phyloP scores from a whole-genome alignment of 2,329 filamentous ascomycete species.

The Zymoseptoria pseudotritici region DNA sequence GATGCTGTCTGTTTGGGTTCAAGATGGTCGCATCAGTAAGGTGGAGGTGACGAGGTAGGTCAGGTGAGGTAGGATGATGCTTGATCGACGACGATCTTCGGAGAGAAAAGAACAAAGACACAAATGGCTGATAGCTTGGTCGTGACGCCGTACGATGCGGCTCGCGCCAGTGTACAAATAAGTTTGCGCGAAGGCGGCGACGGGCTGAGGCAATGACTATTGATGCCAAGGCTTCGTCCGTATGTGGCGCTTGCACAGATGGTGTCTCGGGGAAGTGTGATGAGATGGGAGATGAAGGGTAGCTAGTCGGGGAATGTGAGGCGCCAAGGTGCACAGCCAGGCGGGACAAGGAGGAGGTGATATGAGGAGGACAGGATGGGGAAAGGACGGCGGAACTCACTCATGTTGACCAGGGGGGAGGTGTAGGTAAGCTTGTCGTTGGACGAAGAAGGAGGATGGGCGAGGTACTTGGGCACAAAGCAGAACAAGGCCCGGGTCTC shows the following conservation, averaged over 20 bases:
- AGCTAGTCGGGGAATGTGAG: background rate
- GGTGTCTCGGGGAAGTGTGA: background rate
- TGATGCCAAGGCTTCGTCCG: background rate
- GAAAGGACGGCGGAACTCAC: slow-evolving; percentile 1
- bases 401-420: slow-evolving; percentile 1
- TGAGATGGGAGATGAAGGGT: background rate
- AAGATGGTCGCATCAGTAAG: slow-evolving; percentile 3
- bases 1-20: slow-evolving; percentile 7
- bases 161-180: background rate
- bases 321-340: slow-evolving; percentile 4
- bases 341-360: background rate
- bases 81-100: background rate
- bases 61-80: background rate
- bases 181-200: background rate
- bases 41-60: background rate
- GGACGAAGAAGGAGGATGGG: background rate
- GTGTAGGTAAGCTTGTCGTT: background rate
- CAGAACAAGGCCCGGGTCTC: background rate
- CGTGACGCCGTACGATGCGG: background rate
- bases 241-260: background rate
- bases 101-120: background rate
- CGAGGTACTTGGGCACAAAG: background rate
- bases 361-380: background rate
- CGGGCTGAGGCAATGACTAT: background rate
- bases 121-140: background rate